Percentiles rank a stretch among this genome's conserved stretches.
Evolutionary conservation across 495 filamentous ascomycete genomes (phyloP).

Genomic region (Daldinia caldariorum): DNA sequence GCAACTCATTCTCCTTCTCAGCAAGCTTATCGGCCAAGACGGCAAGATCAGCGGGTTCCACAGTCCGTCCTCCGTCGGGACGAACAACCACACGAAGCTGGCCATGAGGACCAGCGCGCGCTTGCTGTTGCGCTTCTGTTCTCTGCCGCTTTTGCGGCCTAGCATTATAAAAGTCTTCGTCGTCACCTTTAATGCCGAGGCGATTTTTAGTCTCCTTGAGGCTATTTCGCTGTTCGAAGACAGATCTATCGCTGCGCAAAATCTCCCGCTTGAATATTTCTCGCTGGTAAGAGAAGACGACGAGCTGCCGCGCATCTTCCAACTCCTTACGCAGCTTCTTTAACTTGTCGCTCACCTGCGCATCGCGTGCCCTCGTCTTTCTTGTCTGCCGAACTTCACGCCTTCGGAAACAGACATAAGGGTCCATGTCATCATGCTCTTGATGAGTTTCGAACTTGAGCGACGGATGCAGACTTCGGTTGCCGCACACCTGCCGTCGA

Average conservation of each 20-base stretch:
- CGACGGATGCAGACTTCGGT: slow-evolving; percentile 72
- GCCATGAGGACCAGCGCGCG: slow-evolving; percentile 51
- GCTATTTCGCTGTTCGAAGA: slow-evolving; percentile 82
- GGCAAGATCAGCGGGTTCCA: slow-evolving; percentile 76
- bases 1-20: slow-evolving; percentile 83
- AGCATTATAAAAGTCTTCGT: slow-evolving; percentile 94
- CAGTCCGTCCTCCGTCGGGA: slow-evolving; percentile 69
- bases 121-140: slow-evolving; percentile 44
- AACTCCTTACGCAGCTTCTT: slow-evolving; percentile 90
- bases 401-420: slow-evolving; percentile 97
- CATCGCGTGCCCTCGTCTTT: slow-evolving; percentile 93
- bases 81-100: slow-evolving; percentile 75
- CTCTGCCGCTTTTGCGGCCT: slow-evolving; percentile 82
- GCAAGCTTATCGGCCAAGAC: slow-evolving; percentile 77
- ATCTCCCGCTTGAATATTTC: slow-evolving; percentile 81
- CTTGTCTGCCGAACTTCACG: slow-evolving; percentile 93
- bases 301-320: slow-evolving; percentile 85
- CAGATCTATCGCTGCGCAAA: slow-evolving; percentile 72
- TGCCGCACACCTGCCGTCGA: slow-evolving; percentile 69
- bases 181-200: slow-evolving; percentile 87
- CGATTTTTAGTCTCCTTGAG: slow-evolving; percentile 89
- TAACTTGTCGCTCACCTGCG: slow-evolving; percentile 92
- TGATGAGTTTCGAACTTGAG: slow-evolving; percentile 93
- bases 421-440: slow-evolving; percentile 94
- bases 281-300: slow-evolving; percentile 77